phyloP scores from a whole-genome alignment of 2,329 filamentous ascomycete species.

The Penicillium sp. region DNA sequence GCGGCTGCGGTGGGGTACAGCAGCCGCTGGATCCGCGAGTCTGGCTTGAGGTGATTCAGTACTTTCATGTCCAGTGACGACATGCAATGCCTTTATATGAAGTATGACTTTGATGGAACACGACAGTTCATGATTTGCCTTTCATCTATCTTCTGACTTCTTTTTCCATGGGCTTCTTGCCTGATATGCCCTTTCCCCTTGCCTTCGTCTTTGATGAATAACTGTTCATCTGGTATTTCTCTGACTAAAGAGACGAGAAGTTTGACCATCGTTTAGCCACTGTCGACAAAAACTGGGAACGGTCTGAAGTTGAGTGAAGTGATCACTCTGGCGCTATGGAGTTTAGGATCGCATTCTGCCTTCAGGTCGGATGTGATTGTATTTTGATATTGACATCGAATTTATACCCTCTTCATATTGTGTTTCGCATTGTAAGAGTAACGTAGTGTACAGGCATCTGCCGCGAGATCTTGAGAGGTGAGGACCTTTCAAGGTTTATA shows the following conservation, averaged over 20 bases:
- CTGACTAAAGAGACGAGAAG: neutral
- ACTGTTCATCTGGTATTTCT: neutral
- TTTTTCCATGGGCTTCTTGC: neutral
- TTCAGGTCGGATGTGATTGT: neutral
- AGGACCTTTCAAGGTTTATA: neutral
- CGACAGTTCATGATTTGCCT: neutral
- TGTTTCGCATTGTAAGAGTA: neutral
- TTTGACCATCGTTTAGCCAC: neutral
- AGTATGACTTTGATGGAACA: neutral
- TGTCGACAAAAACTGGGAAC: conserved; percentile 13
- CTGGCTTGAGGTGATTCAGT: conserved; percentile 25
- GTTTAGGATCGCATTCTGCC: neutral
- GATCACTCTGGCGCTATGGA: conserved; percentile 3
- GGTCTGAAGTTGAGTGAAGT: neutral
- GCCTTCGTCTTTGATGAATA: neutral
- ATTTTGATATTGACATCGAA: neutral
- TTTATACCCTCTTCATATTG: neutral
- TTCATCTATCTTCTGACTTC: neutral
- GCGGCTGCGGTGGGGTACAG: conserved; percentile 45
- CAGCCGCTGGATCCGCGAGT: conserved; percentile 37
- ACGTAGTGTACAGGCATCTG: neutral
- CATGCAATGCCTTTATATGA: neutral
- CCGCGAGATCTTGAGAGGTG: neutral
- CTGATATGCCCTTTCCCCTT: neutral
- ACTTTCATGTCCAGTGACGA: neutral